Evolutionary conservation across 176 grass and related monocot genomes (phyloP), one percentile per base, ranked within the genome.

Genomic region (Phyllostachys edulis): DNA sequence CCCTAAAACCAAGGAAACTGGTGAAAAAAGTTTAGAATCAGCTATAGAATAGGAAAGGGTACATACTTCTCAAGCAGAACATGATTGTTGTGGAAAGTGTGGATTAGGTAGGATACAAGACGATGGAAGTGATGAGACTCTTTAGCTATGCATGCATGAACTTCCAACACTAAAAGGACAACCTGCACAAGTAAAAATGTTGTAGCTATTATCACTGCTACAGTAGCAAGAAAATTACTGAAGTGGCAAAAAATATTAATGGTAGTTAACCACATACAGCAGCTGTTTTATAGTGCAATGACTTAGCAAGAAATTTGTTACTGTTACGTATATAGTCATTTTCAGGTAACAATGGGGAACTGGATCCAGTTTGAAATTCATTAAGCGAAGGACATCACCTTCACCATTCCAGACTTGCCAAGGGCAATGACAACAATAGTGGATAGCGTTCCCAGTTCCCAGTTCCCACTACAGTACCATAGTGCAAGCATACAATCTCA

Each of bases 61-160:
- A 41, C 83, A 76, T 92, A 99, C 97, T 87, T 99, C 70, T 99
- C 93, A 84, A 99, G 89, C 21, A 99, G 91, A 45, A 87, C 63
- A 83, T 85, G 90, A 42, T 99, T 86, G 49, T 67, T 74, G 72
- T 94, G 91, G 85, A 99, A 99, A 71, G 91, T 94, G 11, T 18
- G 67, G 13, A 96, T 82, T 80, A 96, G 78, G 78, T 94, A 92
- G 17, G 78, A 85, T 83, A 96, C 78, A 69, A 99, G 91, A 96
- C 82, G 79, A 55, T 78, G 76, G 67, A 99, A 99, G 88, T 99
- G 87, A 81, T 88, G 73, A 87, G 73, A 26, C 75, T 96, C 93
- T 96, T 89, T 74, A 85, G 97, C 93, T 82, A 99, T 95, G 64
- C 90, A 67, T 45, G 97, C 89, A 89, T 99, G 93, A 76, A 99